Evolutionary conservation across 495 filamentous ascomycete species (phyloP), one percentile per base, ranked within the genome.

Genomic region (Penicillium salamii): DNA sequence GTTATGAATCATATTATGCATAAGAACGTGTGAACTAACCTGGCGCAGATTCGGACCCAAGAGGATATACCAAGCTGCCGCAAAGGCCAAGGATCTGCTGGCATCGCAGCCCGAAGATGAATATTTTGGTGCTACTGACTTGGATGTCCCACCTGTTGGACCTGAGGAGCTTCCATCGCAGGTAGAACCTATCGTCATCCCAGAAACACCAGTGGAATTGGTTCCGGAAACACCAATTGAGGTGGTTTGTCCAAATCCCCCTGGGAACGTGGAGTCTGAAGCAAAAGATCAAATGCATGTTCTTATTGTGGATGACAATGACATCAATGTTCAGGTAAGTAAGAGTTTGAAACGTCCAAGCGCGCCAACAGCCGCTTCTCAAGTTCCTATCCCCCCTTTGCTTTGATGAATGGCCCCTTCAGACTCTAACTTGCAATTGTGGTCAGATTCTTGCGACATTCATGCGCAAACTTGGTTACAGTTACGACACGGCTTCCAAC

Each of bases 401-500:
- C 13, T 40, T 11, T 18, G 1, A 11, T 15, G 5, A 11, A 29
- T 44, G 12, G 29, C 11, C 6, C 3, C 32, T 18, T 20, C 4
- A 12, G 21, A 46, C n/a, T 36, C 32, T 36, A 12, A 36, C 43
- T 17, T 14, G 19, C 32, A 36, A 21, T 12, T 7, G 17, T 29
- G 17, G 26, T 9, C 12, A 62, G 59, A 58, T 58, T 19, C 20
- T 62, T 9, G 49, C 47, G n/a, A 62, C 59, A 3, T 59, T 76
- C 29, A 32, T 32, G 29, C 29, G 29, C 29, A 32, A 32, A 13
- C 29, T 32, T 11, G 29, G 29, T 11, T 32, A 32, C 29, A 32
- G 29, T 12, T 32, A 72, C 34, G 62, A 65, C n/a, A 75, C 71
- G 5, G 82, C 81, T 0, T 57, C 63, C 23, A 78, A 84, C 49